Percentiles rank a stretch among this genome's conserved stretches.
These are phyloP conservation scores for Lachnellula occidentalis DNA, from an alignment of 2,329 filamentous ascomycete genomes.

Conservation along the genomic window DNA sequence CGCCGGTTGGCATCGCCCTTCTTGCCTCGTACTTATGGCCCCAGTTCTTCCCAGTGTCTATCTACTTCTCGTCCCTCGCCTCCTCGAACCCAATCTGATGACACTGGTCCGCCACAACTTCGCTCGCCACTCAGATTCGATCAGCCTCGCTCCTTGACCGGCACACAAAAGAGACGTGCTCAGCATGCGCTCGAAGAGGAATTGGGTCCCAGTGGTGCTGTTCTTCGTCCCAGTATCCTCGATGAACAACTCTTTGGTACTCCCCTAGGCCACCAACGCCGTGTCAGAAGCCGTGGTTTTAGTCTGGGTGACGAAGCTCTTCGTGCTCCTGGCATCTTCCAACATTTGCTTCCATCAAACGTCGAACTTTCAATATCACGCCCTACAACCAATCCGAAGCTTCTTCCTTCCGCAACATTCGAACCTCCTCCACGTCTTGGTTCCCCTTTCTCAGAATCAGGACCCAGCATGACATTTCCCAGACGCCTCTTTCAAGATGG, in stretches of 20 bases:
- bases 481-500: conserved; percentile 44
- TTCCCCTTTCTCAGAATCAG: conserved; percentile 50
- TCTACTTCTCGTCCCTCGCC: conserved; percentile 11
- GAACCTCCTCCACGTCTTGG: conserved; percentile 42
- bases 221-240: conserved; percentile 25
- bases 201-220: conserved; percentile 20
- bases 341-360: conserved; percentile 5
- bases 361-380: neutral
- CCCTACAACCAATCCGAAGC: conserved; percentile 14
- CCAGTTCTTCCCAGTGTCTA: conserved; percentile 42
- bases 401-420: conserved; percentile 31
- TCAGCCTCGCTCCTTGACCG: conserved; percentile 22
- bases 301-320: conserved; percentile 30
- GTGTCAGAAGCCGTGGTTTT: conserved; percentile 30
- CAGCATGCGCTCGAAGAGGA: conserved; percentile 26
- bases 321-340: conserved; percentile 19
- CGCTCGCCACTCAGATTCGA: conserved; percentile 28
- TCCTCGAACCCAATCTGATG: conserved; percentile 13
- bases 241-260: conserved; percentile 29
- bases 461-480: conserved; percentile 55
- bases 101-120: conserved; percentile 13
- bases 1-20: conserved; percentile 35
- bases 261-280: conserved; percentile 21
- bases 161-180: conserved; percentile 29
- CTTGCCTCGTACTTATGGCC: conserved; percentile 54